Base-by-base conservation (phyloP, 345 rosid genomes). In the Euphorbia tirucalli region DNA sequence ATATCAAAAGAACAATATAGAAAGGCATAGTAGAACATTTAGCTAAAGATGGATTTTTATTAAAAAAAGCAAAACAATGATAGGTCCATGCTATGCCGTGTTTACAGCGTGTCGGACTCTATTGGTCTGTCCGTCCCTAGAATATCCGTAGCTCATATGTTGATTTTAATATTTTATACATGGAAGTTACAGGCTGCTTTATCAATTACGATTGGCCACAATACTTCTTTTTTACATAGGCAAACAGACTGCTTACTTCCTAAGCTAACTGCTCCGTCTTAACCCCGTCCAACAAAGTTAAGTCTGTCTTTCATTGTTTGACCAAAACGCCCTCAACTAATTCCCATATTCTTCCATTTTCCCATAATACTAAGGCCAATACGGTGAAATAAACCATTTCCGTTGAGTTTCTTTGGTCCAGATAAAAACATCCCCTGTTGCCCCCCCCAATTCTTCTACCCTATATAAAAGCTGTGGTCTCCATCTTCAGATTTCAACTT, bases 141-240 rank as follows among this genome's bases (percentile, higher is more conserved):
- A 43, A 69, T 69, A 69, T 56, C 56, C 64, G 44, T 69, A 30
- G 14, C 64, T 56, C 9, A 10, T 3, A 35, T 35, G 39, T 7
- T 35, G 4, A 35, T 35, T 35, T 35, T 35, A 35, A 35, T 35
- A 35, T 35, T 35, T 35, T 35, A n/a, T n/a, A n/a, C n/a, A n/a
- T n/a, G n/a, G n/a, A n/a, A n/a, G 4, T 35, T 35, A 35, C 39
- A 3, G 7, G 39, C 7, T 35, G 39, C 3, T 35, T 35, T 35
- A 35, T 35, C 39, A 7, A 35, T 3, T 35, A 3, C 39, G 3
- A 35, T 35, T 35, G 39, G 39, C 39, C 39, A 35, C 7, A 35
- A 3, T 35, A 35, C 39, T 35, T 35, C 7, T 3, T 7, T 35
- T 35, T 35, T 7, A 35, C 7, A 35, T 35, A 7, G 30, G 6